These are phyloP conservation scores for Colletotrichum sp. DNA, from an alignment of 2,329 filamentous ascomycete species.

Conservation along the genomic window DNA sequence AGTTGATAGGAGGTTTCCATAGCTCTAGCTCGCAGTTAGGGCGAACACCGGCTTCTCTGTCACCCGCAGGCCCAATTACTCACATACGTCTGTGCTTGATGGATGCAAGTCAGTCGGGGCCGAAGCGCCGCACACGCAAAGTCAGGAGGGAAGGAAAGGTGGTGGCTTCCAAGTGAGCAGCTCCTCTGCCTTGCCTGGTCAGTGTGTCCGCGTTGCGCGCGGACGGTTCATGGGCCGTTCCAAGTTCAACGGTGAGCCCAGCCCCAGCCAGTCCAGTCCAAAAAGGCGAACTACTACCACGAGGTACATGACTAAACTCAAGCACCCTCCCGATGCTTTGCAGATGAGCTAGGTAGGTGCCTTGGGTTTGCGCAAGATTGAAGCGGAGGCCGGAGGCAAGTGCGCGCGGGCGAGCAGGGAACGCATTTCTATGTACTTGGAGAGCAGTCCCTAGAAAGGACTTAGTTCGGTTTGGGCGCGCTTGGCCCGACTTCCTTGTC, in stretches of 20 bases:
- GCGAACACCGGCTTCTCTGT: background rate
- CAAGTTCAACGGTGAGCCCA: background rate
- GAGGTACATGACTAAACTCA: background rate
- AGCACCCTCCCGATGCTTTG: background rate
- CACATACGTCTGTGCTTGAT: constrained; percentile 13
- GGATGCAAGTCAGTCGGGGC: constrained; percentile 6
- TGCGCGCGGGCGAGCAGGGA: background rate
- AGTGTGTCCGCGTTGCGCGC: background rate
- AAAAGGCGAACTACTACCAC: background rate
- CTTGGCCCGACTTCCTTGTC: background rate
- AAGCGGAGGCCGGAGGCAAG: background rate
- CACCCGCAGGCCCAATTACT: constrained; percentile 2
- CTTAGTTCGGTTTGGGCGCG: background rate
- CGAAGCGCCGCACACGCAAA: background rate
- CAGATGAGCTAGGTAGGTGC: background rate
- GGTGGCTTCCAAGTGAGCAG: background rate
- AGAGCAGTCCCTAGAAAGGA: background rate
- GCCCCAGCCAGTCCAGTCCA: background rate
- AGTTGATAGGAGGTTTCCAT: constrained; percentile 2
- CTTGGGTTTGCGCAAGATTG: background rate
- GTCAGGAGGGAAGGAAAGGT: background rate
- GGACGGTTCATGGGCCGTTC: background rate
- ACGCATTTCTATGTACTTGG: background rate
- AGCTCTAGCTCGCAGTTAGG: background rate
- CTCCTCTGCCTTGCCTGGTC: background rate